A percentile compares a stretch with the other conserved stretches of the same genome.
phyloP scores from a whole-genome alignment of 108 stramenopile genomes.

The Schizochytrium sp. region DNA sequence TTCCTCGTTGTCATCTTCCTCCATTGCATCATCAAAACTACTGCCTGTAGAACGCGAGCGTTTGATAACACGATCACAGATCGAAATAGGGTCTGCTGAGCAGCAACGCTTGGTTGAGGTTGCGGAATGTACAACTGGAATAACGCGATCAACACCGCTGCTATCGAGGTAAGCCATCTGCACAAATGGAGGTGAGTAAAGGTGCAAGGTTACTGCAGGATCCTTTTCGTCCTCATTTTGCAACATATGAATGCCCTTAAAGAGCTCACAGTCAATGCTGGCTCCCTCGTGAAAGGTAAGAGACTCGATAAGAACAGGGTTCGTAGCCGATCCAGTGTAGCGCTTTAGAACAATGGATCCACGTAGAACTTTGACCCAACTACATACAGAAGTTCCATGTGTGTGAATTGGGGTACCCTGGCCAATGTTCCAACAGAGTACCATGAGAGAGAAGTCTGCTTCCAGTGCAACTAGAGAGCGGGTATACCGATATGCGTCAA shows the following conservation, averaged over 20 bases:
- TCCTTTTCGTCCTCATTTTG: conserved; percentile 9
- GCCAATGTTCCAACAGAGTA: conserved; percentile 9
- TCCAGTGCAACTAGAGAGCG: neutral
- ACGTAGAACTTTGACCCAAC: conserved; percentile 37
- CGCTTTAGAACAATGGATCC: conserved; percentile 25
- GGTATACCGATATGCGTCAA: conserved; percentile 26
- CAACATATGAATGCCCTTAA: conserved; percentile 49
- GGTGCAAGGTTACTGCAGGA: conserved; percentile 33
- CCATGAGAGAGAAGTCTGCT: conserved; percentile 24
- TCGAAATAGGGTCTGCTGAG: conserved; percentile 38
- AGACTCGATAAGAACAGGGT: conserved; percentile 2
- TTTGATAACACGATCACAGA: conserved; percentile 25
- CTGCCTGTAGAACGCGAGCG: neutral
- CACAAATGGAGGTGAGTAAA: conserved; percentile 47
- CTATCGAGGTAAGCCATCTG: conserved; percentile 52
- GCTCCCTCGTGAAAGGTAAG: conserved; percentile 37
- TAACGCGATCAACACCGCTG: conserved; percentile 41
- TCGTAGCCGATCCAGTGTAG: conserved; percentile 28
- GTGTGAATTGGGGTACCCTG: conserved; percentile 15
- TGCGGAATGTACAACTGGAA: conserved; percentile 42
- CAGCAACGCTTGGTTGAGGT: conserved; percentile 6
- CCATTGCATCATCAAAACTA: neutral
- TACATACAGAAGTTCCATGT: neutral
- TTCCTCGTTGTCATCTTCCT: conserved; percentile 20
- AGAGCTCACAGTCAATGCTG: conserved; percentile 40